These are phyloP conservation scores for Penicillium sp. DNA, from an alignment of 2,329 filamentous ascomycete genomes.

Conservation along the genomic window DNA sequence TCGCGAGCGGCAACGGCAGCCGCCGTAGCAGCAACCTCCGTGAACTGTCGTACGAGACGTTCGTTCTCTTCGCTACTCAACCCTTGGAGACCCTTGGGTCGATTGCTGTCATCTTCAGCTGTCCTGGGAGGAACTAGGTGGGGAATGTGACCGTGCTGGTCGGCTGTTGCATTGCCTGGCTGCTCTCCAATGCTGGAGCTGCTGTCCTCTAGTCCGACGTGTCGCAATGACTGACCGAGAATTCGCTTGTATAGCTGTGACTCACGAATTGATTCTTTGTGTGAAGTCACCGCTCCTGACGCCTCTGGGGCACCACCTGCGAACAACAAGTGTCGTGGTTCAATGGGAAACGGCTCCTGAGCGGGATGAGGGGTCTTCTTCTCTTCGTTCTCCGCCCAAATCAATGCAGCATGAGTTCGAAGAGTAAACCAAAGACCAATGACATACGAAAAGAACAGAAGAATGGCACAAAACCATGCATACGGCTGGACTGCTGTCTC, in stretches of 20 bases:
- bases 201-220: constrained; percentile 64
- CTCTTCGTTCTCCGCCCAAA: constrained; percentile 85
- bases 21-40: constrained; percentile 88
- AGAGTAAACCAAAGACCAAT: constrained; percentile 95
- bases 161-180: constrained; percentile 20
- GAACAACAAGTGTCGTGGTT: constrained; percentile 32
- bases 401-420: constrained; percentile 89
- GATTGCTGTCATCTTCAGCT: constrained; percentile 38
- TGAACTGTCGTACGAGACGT: constrained; percentile 74
- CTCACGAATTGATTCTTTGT: constrained; percentile 68
- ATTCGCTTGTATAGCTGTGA: constrained; percentile 90
- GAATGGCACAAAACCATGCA: constrained; percentile 76
- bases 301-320: constrained; percentile 27
- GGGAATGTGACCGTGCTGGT: constrained; percentile 43
- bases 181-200: constrained; percentile 39
- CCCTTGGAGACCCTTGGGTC: constrained; percentile 48
- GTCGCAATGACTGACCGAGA: constrained; percentile 79
- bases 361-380: constrained; percentile 30
- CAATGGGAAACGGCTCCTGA: constrained; percentile 29
- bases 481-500: constrained; percentile 86
- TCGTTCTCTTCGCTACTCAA: constrained; percentile 78
- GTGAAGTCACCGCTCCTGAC: constrained; percentile 42
- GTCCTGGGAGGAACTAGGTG: constrained; percentile 71
- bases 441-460: constrained; percentile 87
- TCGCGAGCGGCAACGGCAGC: constrained; percentile 82